Conservation (phyloP, 805 yeast species). For the Yarrowia divulgata region DNA sequence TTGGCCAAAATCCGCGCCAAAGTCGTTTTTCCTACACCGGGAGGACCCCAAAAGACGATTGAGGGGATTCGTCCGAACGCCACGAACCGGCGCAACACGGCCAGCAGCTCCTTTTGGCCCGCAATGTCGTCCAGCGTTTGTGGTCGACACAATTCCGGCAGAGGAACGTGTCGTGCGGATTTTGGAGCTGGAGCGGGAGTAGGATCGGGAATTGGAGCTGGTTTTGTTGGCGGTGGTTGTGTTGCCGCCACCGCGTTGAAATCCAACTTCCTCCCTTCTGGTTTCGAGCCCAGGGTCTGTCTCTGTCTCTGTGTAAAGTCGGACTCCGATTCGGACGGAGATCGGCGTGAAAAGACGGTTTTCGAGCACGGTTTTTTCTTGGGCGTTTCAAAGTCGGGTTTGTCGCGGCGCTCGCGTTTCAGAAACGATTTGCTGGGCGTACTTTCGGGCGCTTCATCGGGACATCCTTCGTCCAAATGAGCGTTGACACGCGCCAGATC, state of each 20-base stretch:
- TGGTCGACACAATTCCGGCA: constrained; percentile 89
- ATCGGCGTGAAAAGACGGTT: constrained; percentile 37
- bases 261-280: constrained; percentile 1
- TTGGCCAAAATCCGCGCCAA: constrained; percentile 74
- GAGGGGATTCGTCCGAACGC: constrained; percentile 66
- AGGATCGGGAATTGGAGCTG: neutral
- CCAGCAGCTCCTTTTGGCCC: constrained; percentile 85
- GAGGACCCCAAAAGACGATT: constrained; percentile 92
- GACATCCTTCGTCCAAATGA: constrained; percentile 52
- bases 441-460: constrained; percentile 40
- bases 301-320: constrained; percentile 25
- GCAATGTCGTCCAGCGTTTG: constrained; percentile 68
- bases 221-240: neutral
- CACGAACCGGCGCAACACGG: constrained; percentile 69
- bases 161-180: constrained; percentile 52
- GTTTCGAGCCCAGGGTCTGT: neutral
- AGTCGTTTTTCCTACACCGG: constrained; percentile 92
- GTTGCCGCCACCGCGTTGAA: neutral
- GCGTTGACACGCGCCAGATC: constrained; percentile 47
- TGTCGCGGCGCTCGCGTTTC: constrained; percentile 32
- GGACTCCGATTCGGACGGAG: constrained; percentile 23
- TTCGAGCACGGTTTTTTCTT: constrained; percentile 23
- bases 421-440: constrained; percentile 21
- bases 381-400: constrained; percentile 7
- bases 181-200: neutral